These are phyloP conservation scores for Geosmithia flava DNA, from an alignment of 2,329 filamentous ascomycete genomes.

Conservation along the genomic window DNA sequence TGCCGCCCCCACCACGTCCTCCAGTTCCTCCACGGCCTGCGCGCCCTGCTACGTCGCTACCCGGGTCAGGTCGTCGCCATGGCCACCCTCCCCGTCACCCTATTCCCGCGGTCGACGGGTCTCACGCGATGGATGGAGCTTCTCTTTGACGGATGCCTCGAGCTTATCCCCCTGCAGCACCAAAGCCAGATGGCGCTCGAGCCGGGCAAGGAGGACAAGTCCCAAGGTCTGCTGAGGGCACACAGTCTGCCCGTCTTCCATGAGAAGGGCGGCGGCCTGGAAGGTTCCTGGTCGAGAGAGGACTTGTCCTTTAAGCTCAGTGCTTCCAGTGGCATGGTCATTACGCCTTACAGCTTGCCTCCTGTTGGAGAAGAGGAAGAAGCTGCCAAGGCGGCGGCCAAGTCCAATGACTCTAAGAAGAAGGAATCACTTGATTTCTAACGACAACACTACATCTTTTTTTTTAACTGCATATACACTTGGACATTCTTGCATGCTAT, in stretches of 20 bases:
- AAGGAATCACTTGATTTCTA: slow-evolving; percentile 62
- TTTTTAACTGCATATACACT: neutral
- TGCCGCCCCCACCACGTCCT: slow-evolving; percentile 63
- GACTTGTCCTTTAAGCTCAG: slow-evolving; percentile 88
- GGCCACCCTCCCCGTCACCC: slow-evolving; percentile 64
- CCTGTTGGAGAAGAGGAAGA: slow-evolving; percentile 64
- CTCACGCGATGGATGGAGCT: slow-evolving; percentile 79
- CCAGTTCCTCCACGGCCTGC: slow-evolving; percentile 68
- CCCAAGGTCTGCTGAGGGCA: slow-evolving; percentile 75
- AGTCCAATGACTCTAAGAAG: slow-evolving; percentile 46
- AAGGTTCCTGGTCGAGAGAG: slow-evolving; percentile 57
- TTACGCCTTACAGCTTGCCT: slow-evolving; percentile 81
- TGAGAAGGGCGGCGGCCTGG: slow-evolving; percentile 73
- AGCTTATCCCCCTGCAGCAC: slow-evolving; percentile 60
- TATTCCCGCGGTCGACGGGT: slow-evolving; percentile 65
- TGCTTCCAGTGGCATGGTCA: slow-evolving; percentile 64
- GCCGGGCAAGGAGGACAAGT: slow-evolving; percentile 50
- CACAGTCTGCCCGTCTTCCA: slow-evolving; percentile 76
- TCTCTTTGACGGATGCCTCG: slow-evolving; percentile 73
- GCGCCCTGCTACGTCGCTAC: slow-evolving; percentile 60
- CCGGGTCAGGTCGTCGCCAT: slow-evolving; percentile 55
- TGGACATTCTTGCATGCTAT: slow-evolving; percentile 1
- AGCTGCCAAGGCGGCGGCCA: slow-evolving; percentile 14
- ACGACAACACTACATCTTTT: neutral
- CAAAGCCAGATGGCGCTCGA: slow-evolving; percentile 38